Base-by-base conservation (phyloP, 192 early-diverging fungal species). In the Rhizoclosmatium sp. region DNA sequence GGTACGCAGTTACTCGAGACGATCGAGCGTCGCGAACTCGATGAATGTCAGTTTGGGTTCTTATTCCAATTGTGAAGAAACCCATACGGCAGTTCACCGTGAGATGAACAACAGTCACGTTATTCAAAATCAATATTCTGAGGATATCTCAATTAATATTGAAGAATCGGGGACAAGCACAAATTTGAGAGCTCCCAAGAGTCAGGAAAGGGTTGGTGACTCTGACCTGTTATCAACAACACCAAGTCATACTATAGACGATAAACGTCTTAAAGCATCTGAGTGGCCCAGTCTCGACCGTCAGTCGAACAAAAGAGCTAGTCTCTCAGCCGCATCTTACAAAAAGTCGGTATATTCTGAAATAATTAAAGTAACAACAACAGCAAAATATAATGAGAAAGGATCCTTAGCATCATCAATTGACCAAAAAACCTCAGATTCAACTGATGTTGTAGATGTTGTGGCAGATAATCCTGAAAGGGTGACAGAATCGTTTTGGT, bases 361-460 rank as follows among this genome's bases (percentile, higher is more conserved):
- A 16, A 12, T 72, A 1, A 47, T 16, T 16, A 31, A 67, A 31
- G 75, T 40, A 14, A 54, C 65, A 19, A 56, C 75, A 49, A 48
- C 44, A 14, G 46, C 75, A 14, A 76, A 76, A 59, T 76, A 66
- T 42, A 76, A 65, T 9, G 46, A n/a, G 41, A 76, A 76, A 31
- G 75, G 75, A 47, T 76, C 75, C 0, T 7, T 76, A 4, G 23
- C 48, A 56, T 76, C 75, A 7, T 7, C 49, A 4, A 1, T 19
- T 23, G 73, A 75, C 2, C 31, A 21, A 47, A 47, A 69, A 1
- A 69, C 9, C 14, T 10, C 5, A 40, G 62, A 10, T 0, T 41
- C 62, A 65, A 65, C 5, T 7, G 1, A 31, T 2, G 41, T 59
- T 19, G 70, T 4, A 21, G 23, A 5, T 5, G 51, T 14, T 5